Base-by-base conservation (phyloP, 257 asterid genomes). In the Nicotiana otophora region DNA sequence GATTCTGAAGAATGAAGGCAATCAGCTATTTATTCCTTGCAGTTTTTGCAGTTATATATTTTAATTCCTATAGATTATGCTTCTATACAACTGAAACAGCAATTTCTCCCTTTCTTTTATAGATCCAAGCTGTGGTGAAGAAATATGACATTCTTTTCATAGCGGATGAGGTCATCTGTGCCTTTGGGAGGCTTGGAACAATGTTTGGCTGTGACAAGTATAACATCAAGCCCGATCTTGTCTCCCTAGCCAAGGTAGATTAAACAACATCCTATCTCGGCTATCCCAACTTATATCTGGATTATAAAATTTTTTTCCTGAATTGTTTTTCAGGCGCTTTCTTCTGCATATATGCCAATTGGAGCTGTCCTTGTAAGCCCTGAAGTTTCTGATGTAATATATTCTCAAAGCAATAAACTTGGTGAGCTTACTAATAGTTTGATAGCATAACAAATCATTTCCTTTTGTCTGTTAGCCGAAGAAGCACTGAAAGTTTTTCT, bases 131-230 rank as follows among this genome's bases (percentile, higher is more conserved):
- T 17, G 93, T 96, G 20, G 88, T 96, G 66, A 94, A 91, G 78
- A 96, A 93, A 82, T 90, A 94, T 61, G 99, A 94, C 72, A 90
- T 96, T 81, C 93, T 96, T 81, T 90, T 96, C 85, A 90, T 94
- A 81, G 99, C 97, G 34, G 99, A 96, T 87, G 99, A 96, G 92
- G 99, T 96, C 5, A 91, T 96, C 85, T 96, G 98, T 69, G 99
- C 97, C 74, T 96, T 96, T 86, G 99, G 99, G 82, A 93, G 99
- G 85, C 90, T 92, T 10, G 99, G 99, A 26, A 89, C 98, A 28
- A 90, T 88, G 98, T 96, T 96, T 34, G 99, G 99, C 30, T 89
- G 94, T 85, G 99, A 96, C 87, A 94, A 89, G 87, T 96, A 93
- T 77, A 93, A 92, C 81, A 96, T 94, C 87, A 94, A 92, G 75